Evolutionary conservation across 2,329 filamentous ascomycete species (phyloP).

Genomic region (Fusarium sp.): DNA sequence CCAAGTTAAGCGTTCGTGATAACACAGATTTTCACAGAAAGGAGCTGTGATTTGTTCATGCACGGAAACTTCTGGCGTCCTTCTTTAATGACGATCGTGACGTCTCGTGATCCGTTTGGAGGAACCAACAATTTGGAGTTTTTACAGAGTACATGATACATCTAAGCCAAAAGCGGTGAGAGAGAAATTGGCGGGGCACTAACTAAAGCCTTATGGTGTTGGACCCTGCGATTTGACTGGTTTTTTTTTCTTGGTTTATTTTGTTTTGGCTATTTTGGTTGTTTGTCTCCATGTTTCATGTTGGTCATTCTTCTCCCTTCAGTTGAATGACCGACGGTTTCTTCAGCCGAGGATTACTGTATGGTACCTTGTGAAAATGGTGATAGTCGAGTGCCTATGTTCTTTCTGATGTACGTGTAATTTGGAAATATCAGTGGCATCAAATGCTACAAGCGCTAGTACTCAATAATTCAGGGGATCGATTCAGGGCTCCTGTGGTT

Average conservation of each 20-base stretch:
- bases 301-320: not conserved
- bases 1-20: no score
- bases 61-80: not conserved
- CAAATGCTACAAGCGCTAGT: not conserved
- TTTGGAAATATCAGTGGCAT: not conserved
- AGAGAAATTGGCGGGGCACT: constrained; percentile 27
- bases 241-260: constrained; percentile 13
- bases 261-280: constrained; percentile 24
- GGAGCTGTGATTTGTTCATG: not conserved
- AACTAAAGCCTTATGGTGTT: constrained; percentile 27
- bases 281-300: not conserved
- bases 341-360: not conserved
- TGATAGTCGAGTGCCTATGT: not conserved
- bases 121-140: constrained; percentile 21
- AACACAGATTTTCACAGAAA: not conserved
- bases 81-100: constrained; percentile 5
- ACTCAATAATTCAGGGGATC: constrained; percentile 16
- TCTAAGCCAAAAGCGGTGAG: constrained; percentile 43
- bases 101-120: not conserved
- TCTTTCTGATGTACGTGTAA: not conserved
- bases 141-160: no score
- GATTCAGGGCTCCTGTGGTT: constrained; percentile 15
- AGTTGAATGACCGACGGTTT: not conserved
- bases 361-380: not conserved
- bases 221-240: constrained; percentile 46